Base-by-base conservation (phyloP, 129 eudicot species). In the Escallonia rubra region DNA sequence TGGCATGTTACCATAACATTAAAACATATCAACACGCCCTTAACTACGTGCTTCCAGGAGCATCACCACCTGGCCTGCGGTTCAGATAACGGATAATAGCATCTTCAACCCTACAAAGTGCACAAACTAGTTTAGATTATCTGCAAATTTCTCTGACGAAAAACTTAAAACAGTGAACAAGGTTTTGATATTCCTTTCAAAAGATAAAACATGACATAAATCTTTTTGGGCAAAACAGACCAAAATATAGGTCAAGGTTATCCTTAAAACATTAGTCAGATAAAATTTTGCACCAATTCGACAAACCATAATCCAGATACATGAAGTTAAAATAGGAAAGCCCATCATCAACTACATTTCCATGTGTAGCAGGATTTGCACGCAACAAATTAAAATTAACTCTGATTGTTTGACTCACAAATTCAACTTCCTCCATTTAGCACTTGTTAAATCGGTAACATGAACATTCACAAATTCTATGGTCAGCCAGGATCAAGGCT, bases 71-170 rank as follows among this genome's bases (percentile, higher is more conserved):
- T 59, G 90, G 78, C 76, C 81, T 91, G 69, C 96, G 87, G 68
- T 91, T 91, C 68, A 91, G 65, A 72, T 91, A 91, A 51, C 90
- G 95, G 41, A 88, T 77, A 45, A 91, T 95, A 68, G 98, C 98
- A 78, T 91, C 98, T 73, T 91, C 96, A 60, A 80, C 79, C 98
- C 97, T 91, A 56, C 34, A 61, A 64, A 68, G 52, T 52, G 72
- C 71, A 75, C 6, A 44, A 7, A 51, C 43, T 47, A 46, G 3
- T 53, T 43, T 7, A 64, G 23, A 34, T 15, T 8, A 65, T 9
- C 14, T 40, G 10, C 45, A 54, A 70, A 49, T 40, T 41, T 12
- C 3, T 16, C 16, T 23, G 23, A 10, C 47, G 54, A 2, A 8
- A 40, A 40, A 39, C 15, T 53, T 41, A 4, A 3, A 2, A n/a